Evolutionary conservation across 2,329 filamentous ascomycete genomes (phyloP).

Genomic region (Cryphonectria naterciae): DNA sequence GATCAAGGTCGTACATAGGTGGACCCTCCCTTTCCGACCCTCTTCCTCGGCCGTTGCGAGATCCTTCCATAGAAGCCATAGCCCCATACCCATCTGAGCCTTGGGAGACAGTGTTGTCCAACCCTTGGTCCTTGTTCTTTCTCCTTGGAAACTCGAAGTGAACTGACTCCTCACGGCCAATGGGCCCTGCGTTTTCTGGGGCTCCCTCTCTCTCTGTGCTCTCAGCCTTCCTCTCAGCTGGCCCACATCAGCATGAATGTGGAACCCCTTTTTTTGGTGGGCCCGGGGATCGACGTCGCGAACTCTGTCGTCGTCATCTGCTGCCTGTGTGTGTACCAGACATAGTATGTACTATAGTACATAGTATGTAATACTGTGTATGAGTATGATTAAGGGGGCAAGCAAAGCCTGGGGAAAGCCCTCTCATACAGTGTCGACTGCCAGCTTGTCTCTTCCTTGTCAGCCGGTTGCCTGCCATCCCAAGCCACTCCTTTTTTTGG

Average conservation of each 20-base stretch:
- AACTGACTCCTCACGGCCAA: not conserved
- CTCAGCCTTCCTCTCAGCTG: conserved; percentile 15
- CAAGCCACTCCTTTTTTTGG: not conserved
- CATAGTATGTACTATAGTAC: conserved; percentile 2
- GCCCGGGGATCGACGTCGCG: conserved; percentile 7
- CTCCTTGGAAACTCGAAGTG: not conserved
- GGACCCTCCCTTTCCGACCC: not conserved
- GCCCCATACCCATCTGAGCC: not conserved
- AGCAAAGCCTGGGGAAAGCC: not conserved
- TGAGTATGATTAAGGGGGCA: not conserved
- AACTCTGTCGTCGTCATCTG: conserved; percentile 9
- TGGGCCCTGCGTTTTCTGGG: not conserved
- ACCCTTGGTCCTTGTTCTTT: not conserved
- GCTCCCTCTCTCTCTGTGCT: not conserved
- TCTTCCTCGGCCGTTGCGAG: not conserved
- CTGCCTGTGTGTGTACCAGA: not conserved
- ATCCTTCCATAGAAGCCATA: not conserved
- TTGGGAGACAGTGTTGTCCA: not conserved
- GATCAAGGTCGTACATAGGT: not conserved
- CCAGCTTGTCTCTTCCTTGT: not conserved
- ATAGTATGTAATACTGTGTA: conserved; percentile 7
- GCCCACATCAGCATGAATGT: conserved; percentile 2
- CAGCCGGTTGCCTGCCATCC: not conserved
- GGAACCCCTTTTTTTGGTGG: conserved; percentile 5
- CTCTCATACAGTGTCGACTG: not conserved